Conservation (phyloP, 176 grass and related monocot genomes). For the Triticum dicoccoides region DNA sequence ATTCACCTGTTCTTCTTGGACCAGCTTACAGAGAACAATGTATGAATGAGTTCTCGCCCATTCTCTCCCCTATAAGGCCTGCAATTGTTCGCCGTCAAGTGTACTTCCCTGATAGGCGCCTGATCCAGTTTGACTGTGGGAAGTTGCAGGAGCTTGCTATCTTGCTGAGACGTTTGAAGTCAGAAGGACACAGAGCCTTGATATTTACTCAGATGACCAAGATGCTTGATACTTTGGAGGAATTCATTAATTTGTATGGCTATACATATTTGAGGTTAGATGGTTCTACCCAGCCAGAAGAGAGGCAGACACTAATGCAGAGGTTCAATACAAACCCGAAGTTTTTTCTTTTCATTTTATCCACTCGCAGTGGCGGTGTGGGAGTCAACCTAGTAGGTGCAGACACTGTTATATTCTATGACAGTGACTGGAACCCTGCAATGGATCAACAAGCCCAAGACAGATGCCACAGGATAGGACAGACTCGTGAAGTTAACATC, state of each 20-base stretch:
- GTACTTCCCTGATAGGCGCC: slow-evolving; percentile 96
- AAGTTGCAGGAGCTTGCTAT: slow-evolving; percentile 92
- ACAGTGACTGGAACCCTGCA: slow-evolving; percentile 99
- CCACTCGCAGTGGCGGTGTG: slow-evolving; percentile 95
- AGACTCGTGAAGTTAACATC: slow-evolving; percentile 97
- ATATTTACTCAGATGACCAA: slow-evolving; percentile 99
- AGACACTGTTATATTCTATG: slow-evolving; percentile 99
- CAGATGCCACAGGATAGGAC: slow-evolving; percentile 97
- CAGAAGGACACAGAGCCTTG: slow-evolving; percentile 90
- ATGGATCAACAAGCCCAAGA: slow-evolving; percentile 99
- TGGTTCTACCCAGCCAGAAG: slow-evolving; percentile 94
- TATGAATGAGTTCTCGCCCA: slow-evolving; percentile 47
- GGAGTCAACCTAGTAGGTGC: slow-evolving; percentile 97
- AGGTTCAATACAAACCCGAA: slow-evolving; percentile 97
- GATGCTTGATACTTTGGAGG: slow-evolving; percentile 98
- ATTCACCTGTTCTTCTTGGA: slow-evolving; percentile 71
- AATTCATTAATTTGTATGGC: slow-evolving; percentile 97
- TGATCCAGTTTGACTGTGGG: slow-evolving; percentile 99
- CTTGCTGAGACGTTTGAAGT: slow-evolving; percentile 78
- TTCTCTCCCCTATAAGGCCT: slow-evolving; percentile 70
- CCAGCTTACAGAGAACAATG: slow-evolving; percentile 64
- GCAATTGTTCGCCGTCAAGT: slow-evolving; percentile 92
- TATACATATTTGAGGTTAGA: slow-evolving; percentile 96
- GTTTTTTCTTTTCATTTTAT: slow-evolving; percentile 96
- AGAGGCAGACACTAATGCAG: slow-evolving; percentile 97